These are phyloP conservation scores for Microbotryum silenes-acaulis DNA, from an alignment of 1,284 basidiomycete species.

Conservation along the genomic window DNA sequence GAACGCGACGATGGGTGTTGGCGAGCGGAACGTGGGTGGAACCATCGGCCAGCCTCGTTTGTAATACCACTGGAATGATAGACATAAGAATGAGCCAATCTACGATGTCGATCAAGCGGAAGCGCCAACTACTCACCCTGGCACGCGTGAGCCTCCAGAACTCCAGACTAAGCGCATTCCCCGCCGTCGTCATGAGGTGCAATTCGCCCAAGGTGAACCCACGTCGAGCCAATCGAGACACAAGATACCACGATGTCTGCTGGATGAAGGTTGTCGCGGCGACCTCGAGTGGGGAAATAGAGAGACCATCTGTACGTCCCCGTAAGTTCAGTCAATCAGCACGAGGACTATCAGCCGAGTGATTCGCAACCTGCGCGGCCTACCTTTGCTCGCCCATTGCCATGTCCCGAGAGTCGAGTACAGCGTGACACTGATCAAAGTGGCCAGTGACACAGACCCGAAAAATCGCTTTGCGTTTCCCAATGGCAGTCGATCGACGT, in stretches of 20 bases:
- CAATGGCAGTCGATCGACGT: conserved; percentile 35
- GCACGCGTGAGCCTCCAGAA: conserved; percentile 32
- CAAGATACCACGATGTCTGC: conserved; percentile 83
- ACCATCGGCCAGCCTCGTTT: conserved; percentile 44
- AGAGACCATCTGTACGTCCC: conserved; percentile 10
- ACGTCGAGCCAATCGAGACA: conserved; percentile 78
- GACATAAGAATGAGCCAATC: background rate
- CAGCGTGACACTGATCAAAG: conserved; percentile 14
- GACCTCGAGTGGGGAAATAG: conserved; percentile 72
- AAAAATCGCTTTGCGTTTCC: conserved; percentile 39
- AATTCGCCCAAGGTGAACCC: conserved; percentile 94
- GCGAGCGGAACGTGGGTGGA: conserved; percentile 67
- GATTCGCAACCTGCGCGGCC: background rate
- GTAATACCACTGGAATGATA: conserved; percentile 68
- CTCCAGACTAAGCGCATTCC: conserved; percentile 79
- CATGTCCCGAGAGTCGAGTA: conserved; percentile 5
- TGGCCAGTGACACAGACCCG: conserved; percentile 31
- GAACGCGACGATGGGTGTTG: conserved; percentile 83
- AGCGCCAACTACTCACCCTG: conserved; percentile 18
- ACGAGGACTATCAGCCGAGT: too few species aligned
- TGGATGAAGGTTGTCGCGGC: conserved; percentile 70
- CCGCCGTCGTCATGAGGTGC: conserved; percentile 76
- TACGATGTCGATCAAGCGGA: background rate
- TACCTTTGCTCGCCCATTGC: background rate
- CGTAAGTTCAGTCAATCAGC: background rate